phyloP scores from a whole-genome alignment of 805 yeast species.

The Wickerhamiella azymoides region DNA sequence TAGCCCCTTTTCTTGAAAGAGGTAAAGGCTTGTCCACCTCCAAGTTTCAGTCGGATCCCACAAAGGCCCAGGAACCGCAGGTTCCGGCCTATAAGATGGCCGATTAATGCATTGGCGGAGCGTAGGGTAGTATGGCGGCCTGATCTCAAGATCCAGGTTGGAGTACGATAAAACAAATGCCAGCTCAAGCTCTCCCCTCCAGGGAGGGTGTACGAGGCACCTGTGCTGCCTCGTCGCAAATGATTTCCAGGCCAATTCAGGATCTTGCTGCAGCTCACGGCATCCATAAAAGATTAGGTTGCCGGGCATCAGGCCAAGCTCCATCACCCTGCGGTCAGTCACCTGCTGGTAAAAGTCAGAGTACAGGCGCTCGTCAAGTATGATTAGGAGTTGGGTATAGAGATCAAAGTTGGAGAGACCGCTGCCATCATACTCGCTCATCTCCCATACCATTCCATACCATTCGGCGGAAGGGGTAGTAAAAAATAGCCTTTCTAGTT shows the following conservation, averaged over 20 bases:
- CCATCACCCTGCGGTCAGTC: background rate
- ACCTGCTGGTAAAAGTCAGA: background rate
- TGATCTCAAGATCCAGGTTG: background rate
- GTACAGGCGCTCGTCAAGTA: background rate
- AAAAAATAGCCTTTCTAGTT: background rate
- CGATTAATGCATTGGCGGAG: too few species aligned
- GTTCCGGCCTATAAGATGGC: too few species aligned
- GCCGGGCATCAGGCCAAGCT: background rate
- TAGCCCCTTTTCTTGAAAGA: too few species aligned
- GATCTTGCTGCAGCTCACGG: background rate
- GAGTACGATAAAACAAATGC: background rate
- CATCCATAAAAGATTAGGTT: background rate
- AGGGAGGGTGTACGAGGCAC: background rate
- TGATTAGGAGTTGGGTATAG: background rate
- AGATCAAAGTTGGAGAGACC: background rate
- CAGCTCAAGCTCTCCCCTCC: background rate
- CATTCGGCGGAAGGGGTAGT: background rate
- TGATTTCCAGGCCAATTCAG: background rate
- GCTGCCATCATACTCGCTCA: background rate
- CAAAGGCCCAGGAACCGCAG: too few species aligned
- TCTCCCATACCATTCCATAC: too few species aligned
- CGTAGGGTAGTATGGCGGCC: background rate
- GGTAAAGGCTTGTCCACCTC: too few species aligned
- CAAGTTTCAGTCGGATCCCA: too few species aligned
- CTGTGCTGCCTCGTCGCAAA: background rate